Base-by-base conservation (phyloP, 768 basidiomycete genomes). In the Heimioporus sp. region DNA sequence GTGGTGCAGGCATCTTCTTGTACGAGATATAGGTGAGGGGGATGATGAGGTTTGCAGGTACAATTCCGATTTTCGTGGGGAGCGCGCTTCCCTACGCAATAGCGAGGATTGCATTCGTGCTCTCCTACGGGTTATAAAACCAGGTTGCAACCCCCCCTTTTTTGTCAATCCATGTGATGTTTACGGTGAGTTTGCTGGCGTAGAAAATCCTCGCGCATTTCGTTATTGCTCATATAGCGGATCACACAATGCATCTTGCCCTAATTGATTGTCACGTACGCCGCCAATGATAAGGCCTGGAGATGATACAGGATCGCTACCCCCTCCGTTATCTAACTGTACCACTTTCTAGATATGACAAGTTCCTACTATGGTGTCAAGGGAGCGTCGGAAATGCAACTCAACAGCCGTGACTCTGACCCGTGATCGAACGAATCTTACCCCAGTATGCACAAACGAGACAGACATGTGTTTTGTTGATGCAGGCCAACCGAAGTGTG, bases 31-130 rank as follows among this genome's bases (percentile, higher is more conserved):
- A 16, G n/a, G n/a, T n/a, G n/a, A n/a, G 21, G 19, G 44, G 24
- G 44, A 24, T 15, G 32, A 35, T 35, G 34, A 31, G 5, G 34
- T 46, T 35, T 13, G 34, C 34, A 19, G 31, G 31, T 6, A 43
- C 44, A 10, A 46, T 40, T 17, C 38, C 46, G 4, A 59, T 59
- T 15, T 10, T 55, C 12, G 38, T 59, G 37, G 57, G 59, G 35
- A 52, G 50, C 20, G 57, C 53, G 15, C 30, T 59, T 4, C 58
- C 56, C 11, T 57, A 57, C 24, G 47, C 45, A 9, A 19, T 59
- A 16, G 17, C 49, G 13, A 48, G 56, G 0, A 54, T 54, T 13
- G 48, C 57, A 10, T 45, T 58, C 11, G n/a, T 54, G 17, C 45
- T 59, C 24, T 41, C 52, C 40, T 47, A 35, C 13, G 58, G 51